These are phyloP conservation scores for Mucor sp. DNA, from an alignment of 371 early-diverging fungal genomes.

Conservation along the genomic window DNA sequence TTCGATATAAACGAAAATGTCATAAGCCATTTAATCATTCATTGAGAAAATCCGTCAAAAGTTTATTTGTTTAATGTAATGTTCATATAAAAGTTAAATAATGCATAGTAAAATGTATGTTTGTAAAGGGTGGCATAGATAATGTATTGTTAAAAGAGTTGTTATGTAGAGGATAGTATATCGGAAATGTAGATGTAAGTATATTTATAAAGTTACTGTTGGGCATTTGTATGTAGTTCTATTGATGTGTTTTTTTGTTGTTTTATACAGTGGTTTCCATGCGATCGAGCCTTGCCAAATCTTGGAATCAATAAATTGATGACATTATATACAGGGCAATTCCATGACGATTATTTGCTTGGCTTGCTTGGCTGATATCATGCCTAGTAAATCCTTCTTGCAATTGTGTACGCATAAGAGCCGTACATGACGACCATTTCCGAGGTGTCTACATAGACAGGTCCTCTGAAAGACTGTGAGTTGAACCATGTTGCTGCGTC, in stretches of 20 bases:
- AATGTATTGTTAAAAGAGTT: background rate
- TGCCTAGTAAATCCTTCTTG: background rate
- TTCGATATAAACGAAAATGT: background rate
- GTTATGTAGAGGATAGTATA: background rate
- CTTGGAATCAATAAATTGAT: background rate
- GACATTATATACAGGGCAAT: background rate
- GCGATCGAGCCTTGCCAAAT: too few relatives aligned
- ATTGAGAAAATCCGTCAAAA: background rate
- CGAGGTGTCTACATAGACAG: conserved; percentile 17
- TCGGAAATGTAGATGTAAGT: background rate
- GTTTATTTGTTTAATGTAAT: background rate
- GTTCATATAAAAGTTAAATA: background rate
- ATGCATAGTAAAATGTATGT: too few relatives aligned
- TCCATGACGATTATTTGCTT: background rate
- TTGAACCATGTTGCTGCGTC: conserved; percentile 19
- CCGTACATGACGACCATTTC: conserved; percentile 18
- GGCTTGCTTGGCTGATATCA: background rate
- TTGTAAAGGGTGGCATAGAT: background rate
- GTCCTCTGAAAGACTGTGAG: conserved; percentile 9
- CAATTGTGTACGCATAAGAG: conserved; percentile 14
- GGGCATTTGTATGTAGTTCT: background rate
- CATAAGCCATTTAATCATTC: background rate
- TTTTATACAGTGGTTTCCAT: too few relatives aligned
- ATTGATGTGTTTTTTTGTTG: background rate
- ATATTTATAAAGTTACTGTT: background rate